These are phyloP conservation scores for Emydomyces testavorans DNA, from an alignment of 2,329 filamentous ascomycete species.

Conservation along the genomic window DNA sequence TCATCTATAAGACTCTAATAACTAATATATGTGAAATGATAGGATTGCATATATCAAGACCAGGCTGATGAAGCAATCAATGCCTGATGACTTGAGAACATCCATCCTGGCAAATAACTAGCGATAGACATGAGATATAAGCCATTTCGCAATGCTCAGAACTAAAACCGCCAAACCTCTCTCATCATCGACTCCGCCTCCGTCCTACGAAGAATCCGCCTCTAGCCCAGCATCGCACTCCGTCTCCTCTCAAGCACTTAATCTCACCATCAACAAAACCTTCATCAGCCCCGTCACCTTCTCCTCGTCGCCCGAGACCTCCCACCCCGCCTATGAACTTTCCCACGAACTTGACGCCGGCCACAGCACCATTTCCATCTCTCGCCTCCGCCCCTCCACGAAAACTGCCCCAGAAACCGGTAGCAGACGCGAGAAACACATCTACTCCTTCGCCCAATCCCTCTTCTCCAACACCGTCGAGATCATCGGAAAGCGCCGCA, in stretches of 20 bases:
- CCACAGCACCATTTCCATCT: constrained; percentile 12
- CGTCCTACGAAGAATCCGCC: constrained; percentile 12
- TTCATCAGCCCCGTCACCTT: constrained; percentile 13
- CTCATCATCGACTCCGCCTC: constrained; percentile 1
- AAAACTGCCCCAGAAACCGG: background rate
- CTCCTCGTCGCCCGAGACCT: background rate
- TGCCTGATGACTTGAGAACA: too few species aligned
- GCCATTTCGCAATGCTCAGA: background rate
- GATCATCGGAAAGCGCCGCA: constrained; percentile 16
- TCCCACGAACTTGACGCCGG: constrained; percentile 14
- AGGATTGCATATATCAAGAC: too few species aligned
- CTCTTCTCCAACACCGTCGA: constrained; percentile 13
- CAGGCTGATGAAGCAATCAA: too few species aligned
- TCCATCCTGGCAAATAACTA: background rate
- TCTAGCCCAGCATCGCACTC: background rate
- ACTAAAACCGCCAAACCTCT: background rate
- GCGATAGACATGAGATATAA: background rate
- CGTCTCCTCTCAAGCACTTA: constrained; percentile 6
- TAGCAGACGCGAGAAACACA: constrained; percentile 10
- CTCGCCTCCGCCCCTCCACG: constrained; percentile 11
- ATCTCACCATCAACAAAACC: constrained; percentile 15
- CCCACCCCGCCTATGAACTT: constrained; percentile 15
- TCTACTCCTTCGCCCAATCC: constrained; percentile 16
- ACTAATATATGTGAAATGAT: too few species aligned
- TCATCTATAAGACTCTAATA: too few species aligned